Base-by-base conservation (phyloP, 345 rosid genomes). In the sweet orange (Citrus sinensis) region DNA sequence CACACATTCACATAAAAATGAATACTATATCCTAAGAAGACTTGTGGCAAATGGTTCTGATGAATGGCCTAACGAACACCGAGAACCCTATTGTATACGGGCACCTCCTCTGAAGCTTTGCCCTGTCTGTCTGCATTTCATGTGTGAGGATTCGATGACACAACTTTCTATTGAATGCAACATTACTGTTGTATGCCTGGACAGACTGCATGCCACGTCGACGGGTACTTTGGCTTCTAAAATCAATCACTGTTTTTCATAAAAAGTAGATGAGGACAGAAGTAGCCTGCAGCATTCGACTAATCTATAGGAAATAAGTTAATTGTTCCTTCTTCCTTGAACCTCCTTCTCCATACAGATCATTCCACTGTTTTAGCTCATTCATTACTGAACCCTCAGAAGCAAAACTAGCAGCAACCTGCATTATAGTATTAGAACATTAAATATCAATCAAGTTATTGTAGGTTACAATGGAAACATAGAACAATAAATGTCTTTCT, bases 331-430 rank as follows among this genome's bases (percentile, higher is more conserved):
- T 92, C 87, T 92, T 95, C 84, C 97, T 93, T 16, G 98, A 91
- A 49, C 99, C 99, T 51, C 98, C 98, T 90, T 92, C 98, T 73
- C 98, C 98, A 61, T 88, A 91, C 74, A 91, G 77, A 6, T 93
- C 98, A 20, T 95, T 95, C 99, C 99, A 95, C 75, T 92, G 94
- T 79, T 90, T 93, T 75, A 95, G 88, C 87, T 93, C 98, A 8
- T 51, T 80, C 99, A 90, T 93, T 67, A 88, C 75, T 4, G 93
- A 80, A 73, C 96, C 99, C 82, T 92, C 93, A 22, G 97, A 24
- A 56, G 99, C 90, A 83, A 93, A 93, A 89, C 97, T 92, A 3
- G 99, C 91, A 7, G 98, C 95, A 70, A 95, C 93, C 98, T 95
- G 88, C 79, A 85, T 51, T 64, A 72, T 4, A 10, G 46, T 24